Base-by-base conservation (phyloP, 192 early-diverging fungal genomes). In the Phycomyces nitens region DNA sequence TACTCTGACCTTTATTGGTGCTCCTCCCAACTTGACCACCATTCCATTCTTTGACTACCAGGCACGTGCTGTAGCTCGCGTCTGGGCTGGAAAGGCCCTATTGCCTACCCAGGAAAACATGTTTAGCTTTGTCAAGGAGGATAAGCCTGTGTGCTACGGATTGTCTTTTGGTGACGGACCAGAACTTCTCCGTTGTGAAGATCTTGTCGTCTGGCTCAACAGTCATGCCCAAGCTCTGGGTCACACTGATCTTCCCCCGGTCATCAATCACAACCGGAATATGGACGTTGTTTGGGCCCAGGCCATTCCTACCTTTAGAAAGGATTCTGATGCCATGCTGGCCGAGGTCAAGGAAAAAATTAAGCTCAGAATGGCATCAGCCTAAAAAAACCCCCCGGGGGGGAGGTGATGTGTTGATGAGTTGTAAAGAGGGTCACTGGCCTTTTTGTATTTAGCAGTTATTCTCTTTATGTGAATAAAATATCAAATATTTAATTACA, bases 1-100 rank as follows among this genome's bases (percentile, higher is more conserved):
- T 26, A 62, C 68, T 4, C n/a, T 69, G 11, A 54, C 68, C 4
- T 57, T 69, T 62, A 60, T 58, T 6, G 68, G 68, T 14, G 26
- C 42, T 14, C 22, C 53, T 1, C 15, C 38, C 12, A 20, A 57
- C 5, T 23, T 63, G 7, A 38, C 21, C n/a, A 34, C 55, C 5
- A 53, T 40, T 43, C 38, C 44, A 5, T 42, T 56, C 53, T 69
- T 61, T 26, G 47, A 62, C n/a, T 39, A 27, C 27, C 68, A 69
- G 15, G 60, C 68, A 15, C 3, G 49, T 5, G 34, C 60, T 20
- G 15, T 63, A 5, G 54, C 60, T 1, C 53, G 68, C 11, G 68
- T 69, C 12, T 69, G 68, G 68, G 7, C 53, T 26, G 68, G 55
- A 15, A 49, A 69, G n/a, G 68, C 68, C 1, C 22, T 24, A 8